These are phyloP conservation scores for Zymoseptoria crescenta DNA, from an alignment of 2,329 filamentous ascomycete species.

Conservation along the genomic window DNA sequence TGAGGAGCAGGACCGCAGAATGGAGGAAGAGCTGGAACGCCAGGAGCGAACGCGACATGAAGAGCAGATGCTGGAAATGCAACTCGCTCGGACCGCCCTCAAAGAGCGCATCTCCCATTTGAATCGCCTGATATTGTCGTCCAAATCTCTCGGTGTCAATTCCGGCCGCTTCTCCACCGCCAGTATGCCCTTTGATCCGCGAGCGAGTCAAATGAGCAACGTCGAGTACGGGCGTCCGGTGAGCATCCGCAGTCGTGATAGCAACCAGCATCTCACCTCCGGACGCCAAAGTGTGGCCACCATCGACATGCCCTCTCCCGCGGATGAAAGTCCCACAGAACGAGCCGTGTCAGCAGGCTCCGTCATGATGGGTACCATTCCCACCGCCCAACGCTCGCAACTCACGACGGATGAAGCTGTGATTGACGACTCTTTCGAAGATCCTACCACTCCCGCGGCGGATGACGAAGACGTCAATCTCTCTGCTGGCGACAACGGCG, in stretches of 20 bases:
- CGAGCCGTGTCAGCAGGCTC: conserved; percentile 25
- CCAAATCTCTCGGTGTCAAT: conserved; percentile 93
- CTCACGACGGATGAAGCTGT: conserved; percentile 23
- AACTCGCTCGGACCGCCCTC: conserved; percentile 85
- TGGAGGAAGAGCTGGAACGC: conserved; percentile 64
- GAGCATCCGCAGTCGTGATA: conserved; percentile 25
- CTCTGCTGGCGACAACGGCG: conserved; percentile 59
- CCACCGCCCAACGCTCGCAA: conserved; percentile 22
- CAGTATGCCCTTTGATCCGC: conserved; percentile 34
- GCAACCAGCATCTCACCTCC: conserved; percentile 7
- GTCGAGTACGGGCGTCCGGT: conserved; percentile 25
- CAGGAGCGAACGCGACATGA: conserved; percentile 67
- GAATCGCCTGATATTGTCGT: conserved; percentile 89
- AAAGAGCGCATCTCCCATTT: conserved; percentile 97
- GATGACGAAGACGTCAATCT: conserved; percentile 43
- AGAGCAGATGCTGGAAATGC: conserved; percentile 98
- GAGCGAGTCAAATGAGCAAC: conserved; percentile 32
- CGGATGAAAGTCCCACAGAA: conserved; percentile 19
- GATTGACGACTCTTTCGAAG: conserved; percentile 1
- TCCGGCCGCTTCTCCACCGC: conserved; percentile 53
- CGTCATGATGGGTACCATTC: conserved; percentile 25
- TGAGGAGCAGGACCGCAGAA: conserved; percentile 60
- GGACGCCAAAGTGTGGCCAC: conserved; percentile 28
- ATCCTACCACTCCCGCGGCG: conserved; percentile 23
- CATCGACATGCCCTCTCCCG: conserved; percentile 16